These are phyloP conservation scores for Wallacemonas rigidus DNA, from an alignment of 208 protist genomes.

Conservation along the genomic window DNA sequence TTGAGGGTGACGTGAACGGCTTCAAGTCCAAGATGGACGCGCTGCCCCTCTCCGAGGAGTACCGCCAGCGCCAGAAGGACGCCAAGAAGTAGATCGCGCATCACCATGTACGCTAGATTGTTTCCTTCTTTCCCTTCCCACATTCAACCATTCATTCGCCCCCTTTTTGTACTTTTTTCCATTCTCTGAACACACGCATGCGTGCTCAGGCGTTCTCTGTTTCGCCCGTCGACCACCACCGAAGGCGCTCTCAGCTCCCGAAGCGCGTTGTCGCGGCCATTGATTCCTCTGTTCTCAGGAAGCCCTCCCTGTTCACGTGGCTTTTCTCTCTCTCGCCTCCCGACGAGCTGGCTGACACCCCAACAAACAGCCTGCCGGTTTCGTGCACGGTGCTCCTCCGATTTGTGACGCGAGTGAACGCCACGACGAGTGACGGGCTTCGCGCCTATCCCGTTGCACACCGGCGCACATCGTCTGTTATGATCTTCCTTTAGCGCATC, in stretches of 20 bases:
- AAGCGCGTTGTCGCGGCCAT: background rate
- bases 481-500: background rate
- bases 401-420: too few species aligned
- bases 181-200: constrained; percentile 5
- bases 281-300: background rate
- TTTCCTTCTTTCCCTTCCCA: background rate
- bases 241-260: constrained; percentile 12
- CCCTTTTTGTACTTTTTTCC: constrained; percentile 1
- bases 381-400: too few species aligned
- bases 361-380: too few species aligned
- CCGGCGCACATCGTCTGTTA: constrained; percentile 1
- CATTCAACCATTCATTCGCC: background rate
- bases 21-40: constrained; percentile 71
- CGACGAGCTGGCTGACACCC: too few species aligned
- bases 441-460: too few species aligned
- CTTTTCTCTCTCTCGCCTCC: too few species aligned
- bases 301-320: too few species aligned
- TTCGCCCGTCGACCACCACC: background rate
- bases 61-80: background rate
- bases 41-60: constrained; percentile 31
- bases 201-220: background rate
- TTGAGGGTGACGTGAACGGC: constrained; percentile 63
- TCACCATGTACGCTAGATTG: constrained; percentile 5
- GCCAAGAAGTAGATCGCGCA: background rate
- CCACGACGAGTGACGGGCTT: too few species aligned